phyloP scores from a whole-genome alignment of 2,329 filamentous ascomycete genomes.

The Aspergillus japonicus region DNA sequence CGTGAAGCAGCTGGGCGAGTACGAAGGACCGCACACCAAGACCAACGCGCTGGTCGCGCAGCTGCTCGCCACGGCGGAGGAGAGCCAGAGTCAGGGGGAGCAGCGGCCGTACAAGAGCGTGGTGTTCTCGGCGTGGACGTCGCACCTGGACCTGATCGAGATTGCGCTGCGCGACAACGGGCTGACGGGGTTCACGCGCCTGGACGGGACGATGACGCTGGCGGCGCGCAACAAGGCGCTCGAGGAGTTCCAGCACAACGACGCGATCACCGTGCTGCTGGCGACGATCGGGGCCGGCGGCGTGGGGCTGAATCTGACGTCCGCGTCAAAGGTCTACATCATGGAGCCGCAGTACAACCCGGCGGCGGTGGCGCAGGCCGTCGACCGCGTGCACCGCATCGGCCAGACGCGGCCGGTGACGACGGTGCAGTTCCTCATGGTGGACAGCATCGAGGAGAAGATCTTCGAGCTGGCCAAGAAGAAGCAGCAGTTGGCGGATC shows the following conservation, averaged over 20 bases:
- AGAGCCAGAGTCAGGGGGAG: slow-evolving; percentile 45
- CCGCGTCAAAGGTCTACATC: slow-evolving; percentile 83
- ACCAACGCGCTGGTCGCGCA: slow-evolving; percentile 78
- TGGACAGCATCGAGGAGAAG: slow-evolving; percentile 86
- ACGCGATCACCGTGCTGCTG: slow-evolving; percentile 72
- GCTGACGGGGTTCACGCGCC: slow-evolving; percentile 65
- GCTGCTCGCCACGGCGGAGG: slow-evolving; percentile 63
- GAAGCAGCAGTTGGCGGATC: slow-evolving; percentile 85
- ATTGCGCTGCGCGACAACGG: slow-evolving; percentile 64
- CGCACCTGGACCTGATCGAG: slow-evolving; percentile 88
- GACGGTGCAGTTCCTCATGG: slow-evolving; percentile 90
- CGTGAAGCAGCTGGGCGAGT: slow-evolving; percentile 63
- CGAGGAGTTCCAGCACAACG: slow-evolving; percentile 72
- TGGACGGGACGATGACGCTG: slow-evolving; percentile 87
- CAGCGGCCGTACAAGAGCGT: slow-evolving; percentile 86
- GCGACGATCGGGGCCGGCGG: slow-evolving; percentile 92
- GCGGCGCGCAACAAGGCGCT: slow-evolving; percentile 71
- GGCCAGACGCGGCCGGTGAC: slow-evolving; percentile 85
- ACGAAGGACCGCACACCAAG: slow-evolving; percentile 87
- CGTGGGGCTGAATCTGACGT: slow-evolving; percentile 84
- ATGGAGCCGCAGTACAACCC: slow-evolving; percentile 99
- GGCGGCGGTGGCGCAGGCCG: slow-evolving; percentile 87
- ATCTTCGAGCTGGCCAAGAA: slow-evolving; percentile 86
- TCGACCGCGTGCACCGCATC: slow-evolving; percentile 88
- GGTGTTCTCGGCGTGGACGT: slow-evolving; percentile 94